Percentiles rank a stretch among this genome's conserved stretches.
Evolutionary conservation across 1,139 yeast species (phyloP).

Genomic region (Hemisphaericaspora subhashii): DNA sequence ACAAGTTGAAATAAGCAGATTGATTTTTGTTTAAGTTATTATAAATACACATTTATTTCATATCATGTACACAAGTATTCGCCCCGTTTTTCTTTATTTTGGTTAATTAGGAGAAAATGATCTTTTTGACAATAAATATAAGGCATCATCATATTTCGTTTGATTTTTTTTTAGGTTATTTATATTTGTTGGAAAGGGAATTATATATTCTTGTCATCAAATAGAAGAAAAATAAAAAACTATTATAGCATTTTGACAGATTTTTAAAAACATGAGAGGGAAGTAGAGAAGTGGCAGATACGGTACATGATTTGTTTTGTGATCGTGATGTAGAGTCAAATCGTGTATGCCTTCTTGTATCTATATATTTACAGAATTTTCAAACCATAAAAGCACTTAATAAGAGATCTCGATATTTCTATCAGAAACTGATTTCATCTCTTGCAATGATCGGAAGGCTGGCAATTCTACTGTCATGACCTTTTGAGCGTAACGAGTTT

Average conservation of each 20-base stretch:
- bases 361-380: no score
- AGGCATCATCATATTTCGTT: conserved; percentile 1
- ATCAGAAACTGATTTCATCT: no score
- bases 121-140: conserved; percentile 2
- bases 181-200: conserved; percentile 4
- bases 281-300: no score
- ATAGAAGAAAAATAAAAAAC: neutral
- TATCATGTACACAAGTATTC: conserved; percentile 2
- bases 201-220: neutral
- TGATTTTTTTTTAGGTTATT: conserved; percentile 1
- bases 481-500: no score
- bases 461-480: no score
- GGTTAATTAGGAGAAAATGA: neutral
- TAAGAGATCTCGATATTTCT: no score
- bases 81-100: neutral
- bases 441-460: no score
- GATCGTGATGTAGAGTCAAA: no score
- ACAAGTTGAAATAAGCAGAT: conserved; percentile 66
- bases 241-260: neutral
- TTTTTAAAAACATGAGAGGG: no score
- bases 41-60: conserved; percentile 3
- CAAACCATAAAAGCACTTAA: no score
- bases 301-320: no score
- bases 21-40: conserved; percentile 2
- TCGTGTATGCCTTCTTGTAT: no score